Conservation (phyloP, 2,329 filamentous ascomycete species). For the Aspergillus bombycis region DNA sequence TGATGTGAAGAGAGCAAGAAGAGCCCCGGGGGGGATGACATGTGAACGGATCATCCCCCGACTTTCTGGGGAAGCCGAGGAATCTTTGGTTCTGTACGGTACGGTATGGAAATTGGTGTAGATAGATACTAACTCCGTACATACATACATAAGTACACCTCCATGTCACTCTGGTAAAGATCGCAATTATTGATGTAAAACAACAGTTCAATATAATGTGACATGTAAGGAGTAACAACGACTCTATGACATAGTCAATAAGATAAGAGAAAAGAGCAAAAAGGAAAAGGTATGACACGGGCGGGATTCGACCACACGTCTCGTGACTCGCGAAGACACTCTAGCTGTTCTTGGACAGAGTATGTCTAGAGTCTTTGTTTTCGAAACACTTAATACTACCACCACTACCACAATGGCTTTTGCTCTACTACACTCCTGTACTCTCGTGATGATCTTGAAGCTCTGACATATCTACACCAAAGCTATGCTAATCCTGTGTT, state of each 20-base stretch:
- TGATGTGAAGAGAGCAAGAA: background rate
- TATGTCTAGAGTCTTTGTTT: no score
- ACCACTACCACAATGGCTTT: background rate
- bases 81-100: background rate
- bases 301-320: background rate
- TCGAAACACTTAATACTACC: no score
- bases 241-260: background rate
- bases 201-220: background rate
- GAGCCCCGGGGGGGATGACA: slow-evolving; percentile 13
- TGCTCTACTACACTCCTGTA: background rate
- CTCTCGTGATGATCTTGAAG: background rate
- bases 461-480: background rate
- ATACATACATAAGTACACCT: no score
- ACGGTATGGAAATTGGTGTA: no score
- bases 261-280: background rate
- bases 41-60: slow-evolving; percentile 21
- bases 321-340: background rate
- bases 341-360: background rate
- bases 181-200: no score
- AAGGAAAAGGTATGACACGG: background rate
- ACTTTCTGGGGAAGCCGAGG: slow-evolving; percentile 16
- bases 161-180: no score
- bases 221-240: background rate
- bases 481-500: background rate
- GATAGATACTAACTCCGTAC: no score